Evolutionary conservation across 1,284 basidiomycete genomes (phyloP).

Genomic region (Porogramme epimiltina): DNA sequence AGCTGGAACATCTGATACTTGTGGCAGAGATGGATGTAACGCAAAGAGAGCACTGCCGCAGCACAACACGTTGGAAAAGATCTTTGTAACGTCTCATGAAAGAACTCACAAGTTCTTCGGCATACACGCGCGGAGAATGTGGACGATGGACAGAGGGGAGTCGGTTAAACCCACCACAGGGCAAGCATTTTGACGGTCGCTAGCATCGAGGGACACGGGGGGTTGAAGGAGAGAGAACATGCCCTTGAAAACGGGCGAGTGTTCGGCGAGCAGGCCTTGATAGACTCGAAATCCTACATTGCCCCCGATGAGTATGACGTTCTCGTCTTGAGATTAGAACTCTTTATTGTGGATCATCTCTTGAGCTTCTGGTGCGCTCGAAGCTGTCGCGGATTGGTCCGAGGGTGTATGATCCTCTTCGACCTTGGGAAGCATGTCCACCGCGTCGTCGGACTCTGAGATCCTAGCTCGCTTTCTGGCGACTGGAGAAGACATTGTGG

Average conservation of each 20-base stretch:
- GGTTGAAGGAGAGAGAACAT: constrained; percentile 4
- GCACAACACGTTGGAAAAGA: background rate
- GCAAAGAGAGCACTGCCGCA: background rate
- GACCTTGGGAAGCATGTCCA: too few relatives aligned
- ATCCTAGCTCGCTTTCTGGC: too few relatives aligned
- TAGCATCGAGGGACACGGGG: background rate
- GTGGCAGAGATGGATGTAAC: constrained; percentile 7
- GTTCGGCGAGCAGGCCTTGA: constrained; percentile 8
- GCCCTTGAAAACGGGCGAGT: constrained; percentile 9
- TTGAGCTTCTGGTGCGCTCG: too few relatives aligned
- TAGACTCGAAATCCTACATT: constrained; percentile 8
- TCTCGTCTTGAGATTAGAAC: constrained; percentile 15
- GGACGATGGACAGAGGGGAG: constrained; percentile 1
- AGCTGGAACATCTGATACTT: constrained; percentile 11
- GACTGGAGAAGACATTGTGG: too few relatives aligned
- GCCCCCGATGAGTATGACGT: constrained; percentile 6
- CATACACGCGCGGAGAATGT: constrained; percentile 1
- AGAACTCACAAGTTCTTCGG: background rate
- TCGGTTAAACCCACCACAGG: constrained; percentile 1
- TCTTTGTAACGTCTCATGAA: background rate
- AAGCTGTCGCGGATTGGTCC: too few relatives aligned
- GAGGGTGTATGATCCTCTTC: too few relatives aligned
- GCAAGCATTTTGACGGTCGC: too few relatives aligned
- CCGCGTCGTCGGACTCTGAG: too few relatives aligned
- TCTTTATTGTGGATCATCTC: constrained; percentile 7